Percentiles rank a stretch among this genome's conserved stretches.
These are phyloP conservation scores for Camptophora hylomeconis DNA, from an alignment of 2,329 filamentous ascomycete genomes.

Conservation along the genomic window DNA sequence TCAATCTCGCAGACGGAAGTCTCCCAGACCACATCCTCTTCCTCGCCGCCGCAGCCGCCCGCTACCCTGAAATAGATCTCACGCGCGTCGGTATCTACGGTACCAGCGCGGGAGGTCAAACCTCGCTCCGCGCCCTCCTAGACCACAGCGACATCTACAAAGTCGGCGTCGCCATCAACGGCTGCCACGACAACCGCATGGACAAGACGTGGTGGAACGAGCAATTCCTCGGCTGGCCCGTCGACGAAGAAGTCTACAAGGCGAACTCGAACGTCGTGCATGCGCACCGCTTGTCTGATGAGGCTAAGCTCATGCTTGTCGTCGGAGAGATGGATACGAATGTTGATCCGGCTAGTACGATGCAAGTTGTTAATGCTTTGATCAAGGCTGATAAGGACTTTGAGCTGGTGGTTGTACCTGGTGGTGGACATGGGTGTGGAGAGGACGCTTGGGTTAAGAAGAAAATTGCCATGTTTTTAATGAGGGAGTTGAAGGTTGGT, in stretches of 20 bases:
- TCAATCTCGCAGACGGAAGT: conserved; percentile 20
- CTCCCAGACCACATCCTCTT: conserved; percentile 20
- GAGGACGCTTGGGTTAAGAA: too few relatives aligned
- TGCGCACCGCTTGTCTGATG: conserved; percentile 14
- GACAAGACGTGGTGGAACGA: conserved; percentile 21
- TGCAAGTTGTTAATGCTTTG: too few relatives aligned
- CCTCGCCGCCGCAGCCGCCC: conserved; percentile 18
- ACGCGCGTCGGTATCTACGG: too few relatives aligned
- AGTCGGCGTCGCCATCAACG: conserved; percentile 18
- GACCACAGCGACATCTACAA: conserved; percentile 21
- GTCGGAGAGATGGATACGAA: conserved; percentile 24
- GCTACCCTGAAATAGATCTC: too few relatives aligned
- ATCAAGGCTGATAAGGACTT: too few relatives aligned
- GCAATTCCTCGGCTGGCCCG: conserved; percentile 20
- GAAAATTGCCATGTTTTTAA: too few relatives aligned
- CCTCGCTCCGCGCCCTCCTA: conserved; percentile 18
- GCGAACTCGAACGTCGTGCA: conserved; percentile 19
- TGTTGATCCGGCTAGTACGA: conserved; percentile 20
- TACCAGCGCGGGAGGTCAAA: conserved; percentile 21
- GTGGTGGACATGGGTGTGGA: too few relatives aligned
- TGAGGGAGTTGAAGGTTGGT: too few relatives aligned
- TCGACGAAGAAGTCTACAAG: conserved; percentile 18
- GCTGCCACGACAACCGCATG: conserved; percentile 21
- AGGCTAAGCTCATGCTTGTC: conserved; percentile 14
- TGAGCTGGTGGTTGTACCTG: too few relatives aligned